Base-by-base conservation (phyloP, 495 filamentous ascomycete genomes). In the Sphaerosporella brunnea region DNA sequence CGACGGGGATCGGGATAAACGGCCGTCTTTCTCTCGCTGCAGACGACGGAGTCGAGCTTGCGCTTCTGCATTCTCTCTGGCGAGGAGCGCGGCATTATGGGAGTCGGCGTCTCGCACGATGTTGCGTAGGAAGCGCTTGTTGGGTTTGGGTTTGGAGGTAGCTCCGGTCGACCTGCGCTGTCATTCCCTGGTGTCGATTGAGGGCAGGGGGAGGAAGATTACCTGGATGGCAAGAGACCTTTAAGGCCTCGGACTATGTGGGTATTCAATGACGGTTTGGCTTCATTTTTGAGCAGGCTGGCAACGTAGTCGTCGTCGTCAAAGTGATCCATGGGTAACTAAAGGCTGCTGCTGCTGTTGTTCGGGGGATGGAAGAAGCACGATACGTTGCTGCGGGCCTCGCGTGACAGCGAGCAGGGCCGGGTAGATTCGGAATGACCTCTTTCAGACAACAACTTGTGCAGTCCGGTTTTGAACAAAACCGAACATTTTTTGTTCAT, bases 61-160 rank as follows among this genome's bases (percentile, higher is more conserved):
- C 77, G 58, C 51, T 74, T 43, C 40, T 24, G 40, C 40, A 32
- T 78, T 75, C 60, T 96, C 88, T 53, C 80, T 93, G 0, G 78
- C 83, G 34, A 79, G 73, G 45, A 95, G 68, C 4, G 85, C 81
- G 10, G 82, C 74, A 72, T 97, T 97, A 63, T 97, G 90, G 44
- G 54, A 82, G 50, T 90, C 82, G 1, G 84, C 88, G 48, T 92
- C 80, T 49, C 78, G 79, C 53, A 97, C 81, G 44, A 96, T 81
- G 52, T 90, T 82, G 21, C 78, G 75, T 10, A 97, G 68, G 54
- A 96, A 96, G 36, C 82, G 70, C 0, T 81, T 93, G 55, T 97
- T 96, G 11, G 88, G 84, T 55, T 85, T 93, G 2, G 84, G 84
- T n/a, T n/a, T n/a, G n/a, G n/a, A n/a, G 44, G 20, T 25, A 16